Evolutionary conservation across 768 basidiomycete species (phyloP).

Genomic region (Zangia roseola): DNA sequence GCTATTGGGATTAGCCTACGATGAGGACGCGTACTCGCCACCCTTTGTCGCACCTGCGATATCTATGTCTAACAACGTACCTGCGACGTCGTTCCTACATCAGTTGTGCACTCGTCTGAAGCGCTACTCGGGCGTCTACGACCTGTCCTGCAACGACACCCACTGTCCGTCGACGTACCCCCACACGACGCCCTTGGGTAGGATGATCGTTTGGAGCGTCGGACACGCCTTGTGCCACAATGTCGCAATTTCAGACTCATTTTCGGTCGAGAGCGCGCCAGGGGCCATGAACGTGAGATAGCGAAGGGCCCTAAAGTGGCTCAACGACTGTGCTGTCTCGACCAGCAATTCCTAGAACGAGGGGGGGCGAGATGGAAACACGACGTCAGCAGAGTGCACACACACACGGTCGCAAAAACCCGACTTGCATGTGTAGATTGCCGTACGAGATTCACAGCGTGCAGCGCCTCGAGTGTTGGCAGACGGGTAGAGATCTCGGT

Average conservation of each 20-base stretch:
- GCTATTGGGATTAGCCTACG: no score
- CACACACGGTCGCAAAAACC: background rate
- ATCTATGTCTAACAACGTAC: no score
- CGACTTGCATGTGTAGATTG: slow-evolving; percentile 46
- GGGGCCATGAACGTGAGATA: slow-evolving; percentile 65
- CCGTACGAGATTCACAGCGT: slow-evolving; percentile 55
- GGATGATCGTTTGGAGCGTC: slow-evolving; percentile 60
- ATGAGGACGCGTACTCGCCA: no score
- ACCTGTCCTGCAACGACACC: slow-evolving; percentile 20
- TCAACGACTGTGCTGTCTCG: slow-evolving; percentile 39
- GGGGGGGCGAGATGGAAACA: no score
- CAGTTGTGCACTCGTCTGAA: no score
- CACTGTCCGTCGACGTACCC: slow-evolving; percentile 35
- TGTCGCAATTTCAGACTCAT: slow-evolving; percentile 52
- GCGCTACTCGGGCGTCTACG: slow-evolving; percentile 2
- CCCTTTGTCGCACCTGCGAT: no score
- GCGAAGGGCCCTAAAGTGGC: slow-evolving; percentile 41
- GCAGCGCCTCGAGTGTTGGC: slow-evolving; percentile 54
- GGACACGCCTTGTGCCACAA: slow-evolving; percentile 59
- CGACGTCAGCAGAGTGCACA: no score
- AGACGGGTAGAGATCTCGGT: slow-evolving; percentile 47
- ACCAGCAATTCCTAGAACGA: slow-evolving; percentile 40
- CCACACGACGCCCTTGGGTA: slow-evolving; percentile 65
- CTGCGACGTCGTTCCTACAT: no score
- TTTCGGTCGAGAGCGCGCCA: slow-evolving; percentile 21